Evolutionary conservation across 2,329 filamentous ascomycete genomes (phyloP), one percentile per base, ranked within the genome.

Genomic region (Leptographium galeiforme): DNA sequence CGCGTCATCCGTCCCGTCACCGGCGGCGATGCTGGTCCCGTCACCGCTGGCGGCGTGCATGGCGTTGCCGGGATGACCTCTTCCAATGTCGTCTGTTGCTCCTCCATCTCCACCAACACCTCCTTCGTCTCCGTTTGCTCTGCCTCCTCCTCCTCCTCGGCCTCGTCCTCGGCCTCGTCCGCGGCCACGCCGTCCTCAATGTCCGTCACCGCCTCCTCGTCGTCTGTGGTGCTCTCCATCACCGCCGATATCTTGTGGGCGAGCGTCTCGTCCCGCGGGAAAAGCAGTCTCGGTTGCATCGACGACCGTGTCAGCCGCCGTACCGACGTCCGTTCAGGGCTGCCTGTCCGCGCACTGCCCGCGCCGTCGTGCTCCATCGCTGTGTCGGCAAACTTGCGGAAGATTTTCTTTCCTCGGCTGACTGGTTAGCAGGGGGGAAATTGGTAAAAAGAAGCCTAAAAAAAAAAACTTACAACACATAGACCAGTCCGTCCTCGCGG

Each of bases 391-490:
- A 84, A 88, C 63, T 82, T 85, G 66, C 82, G 81, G 70, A 88
- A 89, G 54, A 87, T 73, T 64, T 81, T 87, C 72, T 85, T 88
- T 64, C 87, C 87, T 61, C 87, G 87, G 73, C 85, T 89, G 19
- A n/a, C 57, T 44, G 47, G 53, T 46, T 52, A 40, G 45, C 30
- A 77, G 84, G 90, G 89, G n/a, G n/a, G n/a, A n/a, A n/a, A n/a
- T n/a, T n/a, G n/a, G n/a, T n/a, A n/a, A n/a, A 81, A 76, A 61
- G 81, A 87, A 55, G 88, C n/a, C n/a, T n/a, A 71, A 64, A 87
- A 81, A 85, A 75, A 88, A 84, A 90, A 32, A 46, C 85, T 77
- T 75, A 89, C 85, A 91, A 91, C 13, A 82, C 77, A 61, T 82
- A 88, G 57, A 89, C 72, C 63, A 89, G 76, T 56, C 87, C 87